Conservation (phyloP, 768 basidiomycete genomes). For the Strobilomyces echinocephalus region DNA sequence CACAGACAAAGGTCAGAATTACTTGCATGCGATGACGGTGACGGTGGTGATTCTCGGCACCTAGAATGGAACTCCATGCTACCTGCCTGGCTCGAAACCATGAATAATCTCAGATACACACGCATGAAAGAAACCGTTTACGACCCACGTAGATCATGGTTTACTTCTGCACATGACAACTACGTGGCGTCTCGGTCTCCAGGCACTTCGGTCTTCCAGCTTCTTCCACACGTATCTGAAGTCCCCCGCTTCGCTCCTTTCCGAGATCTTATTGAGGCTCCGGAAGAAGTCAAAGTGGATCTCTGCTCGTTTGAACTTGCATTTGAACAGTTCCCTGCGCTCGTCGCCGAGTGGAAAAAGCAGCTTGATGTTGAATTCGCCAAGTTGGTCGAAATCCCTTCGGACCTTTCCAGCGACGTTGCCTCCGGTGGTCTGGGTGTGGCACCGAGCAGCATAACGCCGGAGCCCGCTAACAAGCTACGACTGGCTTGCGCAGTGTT, state of each 20-base stretch:
- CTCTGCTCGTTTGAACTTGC: conserved; percentile 1
- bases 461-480: not conserved
- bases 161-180: not conserved
- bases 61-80: conserved; percentile 2
- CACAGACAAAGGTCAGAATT: conserved; percentile 4
- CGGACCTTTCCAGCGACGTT: not conserved
- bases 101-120: not conserved
- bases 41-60: not conserved
- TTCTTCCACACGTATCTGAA: conserved; percentile 1
- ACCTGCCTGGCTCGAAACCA: not conserved
- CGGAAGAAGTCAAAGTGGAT: not conserved
- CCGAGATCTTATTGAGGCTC: not conserved
- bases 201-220: not conserved
- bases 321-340: conserved; percentile 1
- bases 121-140: conserved; percentile 1
- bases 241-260: not conserved
- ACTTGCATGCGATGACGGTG: not conserved
- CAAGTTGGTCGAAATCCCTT: not conserved
- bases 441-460: not conserved
- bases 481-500: conserved; percentile 4
- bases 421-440: too few relatives aligned
- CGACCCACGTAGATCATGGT: not conserved
- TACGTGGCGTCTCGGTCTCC: not conserved
- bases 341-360: conserved; percentile 1
- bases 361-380: conserved; percentile 1